Evolutionary conservation across 1,284 basidiomycete genomes (phyloP).

Genomic region (Clitocybe nebularis): DNA sequence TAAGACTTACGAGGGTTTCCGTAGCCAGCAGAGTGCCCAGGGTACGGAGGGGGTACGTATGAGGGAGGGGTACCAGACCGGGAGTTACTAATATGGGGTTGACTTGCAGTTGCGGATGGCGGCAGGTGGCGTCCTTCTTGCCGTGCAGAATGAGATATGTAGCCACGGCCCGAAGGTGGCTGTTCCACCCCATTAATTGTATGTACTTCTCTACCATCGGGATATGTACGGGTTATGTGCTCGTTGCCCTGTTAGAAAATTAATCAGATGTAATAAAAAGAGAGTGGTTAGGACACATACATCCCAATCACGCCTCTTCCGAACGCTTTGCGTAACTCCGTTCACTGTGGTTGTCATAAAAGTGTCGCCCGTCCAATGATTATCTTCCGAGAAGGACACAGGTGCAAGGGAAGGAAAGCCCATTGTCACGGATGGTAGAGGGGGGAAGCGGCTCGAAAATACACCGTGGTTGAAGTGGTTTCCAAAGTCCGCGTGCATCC

Average conservation of each 20-base stretch:
- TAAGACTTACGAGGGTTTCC: constrained; percentile 12
- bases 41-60: constrained; percentile 19
- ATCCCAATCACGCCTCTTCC: constrained; percentile 50
- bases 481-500: constrained; percentile 28
- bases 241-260: constrained; percentile 65
- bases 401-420: constrained; percentile 19
- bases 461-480: constrained; percentile 23
- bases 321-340: constrained; percentile 59
- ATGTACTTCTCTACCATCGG: constrained; percentile 60
- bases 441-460: constrained; percentile 9
- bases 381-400: constrained; percentile 17
- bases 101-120: constrained; percentile 6
- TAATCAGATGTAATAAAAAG: constrained; percentile 9
- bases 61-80: constrained; percentile 15
- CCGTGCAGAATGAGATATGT: constrained; percentile 17
- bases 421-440: constrained; percentile 8
- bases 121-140: constrained; percentile 10
- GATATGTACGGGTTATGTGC: constrained; percentile 58
- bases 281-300: constrained; percentile 33
- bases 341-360: constrained; percentile 53
- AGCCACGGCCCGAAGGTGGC: constrained; percentile 22
- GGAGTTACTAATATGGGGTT: constrained; percentile 7
- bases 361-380: constrained; percentile 50
- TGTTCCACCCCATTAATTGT: constrained; percentile 73
- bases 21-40: constrained; percentile 18